A percentile compares a stretch with the other conserved stretches of the same genome.
These are phyloP conservation scores for Lactarius quietus DNA, from an alignment of 768 basidiomycete species.

Conservation along the genomic window DNA sequence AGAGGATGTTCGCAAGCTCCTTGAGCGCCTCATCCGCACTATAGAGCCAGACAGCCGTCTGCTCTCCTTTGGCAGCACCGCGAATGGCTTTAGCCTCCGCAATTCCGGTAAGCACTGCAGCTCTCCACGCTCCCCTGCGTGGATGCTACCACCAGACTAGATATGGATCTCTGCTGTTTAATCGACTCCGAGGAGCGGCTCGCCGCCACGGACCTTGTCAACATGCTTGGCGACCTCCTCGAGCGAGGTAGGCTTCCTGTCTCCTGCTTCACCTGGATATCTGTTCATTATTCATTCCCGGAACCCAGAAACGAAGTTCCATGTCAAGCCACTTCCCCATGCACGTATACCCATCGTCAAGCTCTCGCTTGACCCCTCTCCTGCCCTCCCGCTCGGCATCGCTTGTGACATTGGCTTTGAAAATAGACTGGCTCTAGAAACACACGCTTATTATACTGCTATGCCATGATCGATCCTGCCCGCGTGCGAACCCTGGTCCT, in stretches of 20 bases:
- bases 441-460: conserved; percentile 92
- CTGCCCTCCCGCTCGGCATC: conserved; percentile 78
- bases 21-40: conserved; percentile 92
- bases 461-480: conserved; percentile 94
- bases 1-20: conserved; percentile 91
- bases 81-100: conserved; percentile 93
- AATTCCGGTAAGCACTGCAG: conserved; percentile 70
- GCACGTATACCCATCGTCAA: conserved; percentile 99
- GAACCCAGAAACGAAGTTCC: conserved; percentile 82
- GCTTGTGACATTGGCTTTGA: conserved; percentile 99
- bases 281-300: conserved; percentile 21
- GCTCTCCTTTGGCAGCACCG: conserved; percentile 93
- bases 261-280: not conserved
- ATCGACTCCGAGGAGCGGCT: conserved; percentile 82
- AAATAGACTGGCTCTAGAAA: conserved; percentile 97
- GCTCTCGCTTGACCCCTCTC: conserved; percentile 84
- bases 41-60: conserved; percentile 90
- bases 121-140: not conserved
- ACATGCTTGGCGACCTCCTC: conserved; percentile 87
- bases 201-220: conserved; percentile 86
- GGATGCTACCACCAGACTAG: conserved; percentile 38
- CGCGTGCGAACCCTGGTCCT: conserved; percentile 91
- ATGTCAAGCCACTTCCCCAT: conserved; percentile 93
- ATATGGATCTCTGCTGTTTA: conserved; percentile 98
- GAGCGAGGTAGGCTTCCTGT: conserved; percentile 69